Evolutionary conservation across 75 land plant genomes (phyloP), one percentile per base, ranked within the genome.

Genomic region (Gnetum montanum): DNA sequence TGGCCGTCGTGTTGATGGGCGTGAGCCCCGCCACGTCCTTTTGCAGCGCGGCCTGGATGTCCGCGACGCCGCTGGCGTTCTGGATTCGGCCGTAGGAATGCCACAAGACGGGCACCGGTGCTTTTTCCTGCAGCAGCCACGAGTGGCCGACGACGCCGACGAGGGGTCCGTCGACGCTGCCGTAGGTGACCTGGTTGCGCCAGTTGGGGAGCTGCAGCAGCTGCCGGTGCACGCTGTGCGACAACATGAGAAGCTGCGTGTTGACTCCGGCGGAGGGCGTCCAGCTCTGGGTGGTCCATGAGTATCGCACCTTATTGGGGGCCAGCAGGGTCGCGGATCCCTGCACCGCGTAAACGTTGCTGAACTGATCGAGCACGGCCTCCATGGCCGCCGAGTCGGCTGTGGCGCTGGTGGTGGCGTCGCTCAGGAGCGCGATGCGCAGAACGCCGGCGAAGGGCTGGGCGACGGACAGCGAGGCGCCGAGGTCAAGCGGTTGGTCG

Each of bases 41-140:
- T 8, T 30, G 11, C 10, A 88, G 66, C 0, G 84, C 81, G 3
- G 61, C 27, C 24, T 41, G 25, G n/a, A 84, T 31, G 10, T 57
- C 65, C 18, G 74, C 75, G 4, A 54, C 24, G 11, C 46, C 52
- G 1, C 54, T 25, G 6, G 59, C 60, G 27, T 76, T 72, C 1
- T 36, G 25, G 8, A 93, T 46, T 6, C 94, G 89, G 18, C 30
- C 64, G 28, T 58, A 36, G 2, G 95, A 84, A 72, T 88, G 68
- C 83, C 86, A 93, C 1, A 18, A 8, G 11, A 69, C 37, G 15
- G 59, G 20, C 12, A 66, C 33, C n/a, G 60, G 61, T 8, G 30
- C 27, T n/a, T n/a, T n/a, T 16, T 35, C 43, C 20, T 45, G 28
- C 13, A 69, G 35, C 16, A 43, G n/a, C 71, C 70, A 69, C 13